These are phyloP conservation scores for Suillus paluster DNA, from an alignment of 768 basidiomycete species.

Conservation along the genomic window DNA sequence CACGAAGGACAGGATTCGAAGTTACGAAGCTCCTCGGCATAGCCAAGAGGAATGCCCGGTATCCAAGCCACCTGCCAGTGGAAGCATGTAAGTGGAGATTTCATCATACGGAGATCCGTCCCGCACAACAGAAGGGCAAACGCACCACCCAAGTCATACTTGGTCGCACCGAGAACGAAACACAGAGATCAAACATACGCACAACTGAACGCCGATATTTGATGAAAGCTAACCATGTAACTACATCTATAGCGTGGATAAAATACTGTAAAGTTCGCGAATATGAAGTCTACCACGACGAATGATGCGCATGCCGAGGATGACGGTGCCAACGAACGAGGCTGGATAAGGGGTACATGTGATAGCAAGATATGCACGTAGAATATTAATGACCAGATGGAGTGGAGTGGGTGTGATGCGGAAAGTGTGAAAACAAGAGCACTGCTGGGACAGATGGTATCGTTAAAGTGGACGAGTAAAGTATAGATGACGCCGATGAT, in stretches of 20 bases:
- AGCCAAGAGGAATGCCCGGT: neutral
- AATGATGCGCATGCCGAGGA: constrained; percentile 8
- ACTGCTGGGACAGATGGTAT: constrained; percentile 28
- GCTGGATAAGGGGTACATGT: constrained; percentile 33
- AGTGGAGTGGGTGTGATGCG: constrained; percentile 16
- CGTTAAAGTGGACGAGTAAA: constrained; percentile 29
- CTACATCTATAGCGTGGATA: constrained; percentile 33
- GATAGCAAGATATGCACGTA: constrained; percentile 34
- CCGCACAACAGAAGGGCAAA: constrained; percentile 1
- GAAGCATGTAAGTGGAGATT: constrained; percentile 4
- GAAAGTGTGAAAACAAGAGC: constrained; percentile 15
- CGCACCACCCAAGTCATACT: constrained; percentile 3
- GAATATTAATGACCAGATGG: constrained; percentile 21
- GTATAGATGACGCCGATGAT: constrained; percentile 30
- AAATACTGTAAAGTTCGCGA: constrained; percentile 14
- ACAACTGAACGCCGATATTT: constrained; percentile 1
- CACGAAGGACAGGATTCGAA: neutral
- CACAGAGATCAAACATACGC: constrained; percentile 6
- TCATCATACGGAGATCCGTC: constrained; percentile 7
- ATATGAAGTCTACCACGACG: constrained; percentile 6
- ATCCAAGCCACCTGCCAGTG: constrained; percentile 3
- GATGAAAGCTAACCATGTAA: constrained; percentile 18
- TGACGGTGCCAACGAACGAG: constrained; percentile 12
- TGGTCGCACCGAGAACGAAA: neutral
- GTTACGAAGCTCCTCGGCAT: neutral